Conservation (phyloP, 805 yeast genomes). For the Candida michaelii region DNA sequence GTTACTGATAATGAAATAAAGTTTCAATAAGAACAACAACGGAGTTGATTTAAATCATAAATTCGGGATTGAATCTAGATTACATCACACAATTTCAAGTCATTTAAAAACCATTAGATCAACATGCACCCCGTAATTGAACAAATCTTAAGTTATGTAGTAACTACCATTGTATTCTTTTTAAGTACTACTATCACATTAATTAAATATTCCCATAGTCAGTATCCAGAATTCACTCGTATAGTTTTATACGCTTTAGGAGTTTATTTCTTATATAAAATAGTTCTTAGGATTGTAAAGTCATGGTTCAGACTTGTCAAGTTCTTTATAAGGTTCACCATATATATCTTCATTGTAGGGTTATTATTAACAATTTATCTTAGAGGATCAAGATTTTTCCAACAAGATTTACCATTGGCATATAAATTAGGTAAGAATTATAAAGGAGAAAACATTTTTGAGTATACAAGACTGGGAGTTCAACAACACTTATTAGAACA, state of each 20-base stretch:
- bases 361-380: conserved; percentile 20
- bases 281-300: conserved; percentile 17
- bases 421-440: conserved; percentile 5
- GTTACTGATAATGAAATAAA: neutral
- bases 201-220: conserved; percentile 12
- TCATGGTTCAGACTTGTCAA: conserved; percentile 24
- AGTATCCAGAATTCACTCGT: conserved; percentile 22
- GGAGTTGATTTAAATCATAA: no score
- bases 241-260: conserved; percentile 15
- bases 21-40: neutral
- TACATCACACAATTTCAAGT: neutral
- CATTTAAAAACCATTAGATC: neutral
- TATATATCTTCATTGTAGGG: conserved; percentile 17
- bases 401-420: conserved; percentile 17
- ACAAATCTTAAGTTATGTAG: conserved; percentile 9
- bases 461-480: conserved; percentile 7
- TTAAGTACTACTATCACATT: conserved; percentile 15
- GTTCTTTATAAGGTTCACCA: conserved; percentile 19
- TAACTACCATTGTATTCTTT: conserved; percentile 16
- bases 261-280: conserved; percentile 20
- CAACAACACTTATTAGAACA: conserved; percentile 7
- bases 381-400: conserved; percentile 24
- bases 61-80: no score
- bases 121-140: conserved; percentile 7
- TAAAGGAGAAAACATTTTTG: conserved; percentile 9